phyloP scores from a whole-genome alignment of 140 eudicot species.

The Stevia rebaudiana region DNA sequence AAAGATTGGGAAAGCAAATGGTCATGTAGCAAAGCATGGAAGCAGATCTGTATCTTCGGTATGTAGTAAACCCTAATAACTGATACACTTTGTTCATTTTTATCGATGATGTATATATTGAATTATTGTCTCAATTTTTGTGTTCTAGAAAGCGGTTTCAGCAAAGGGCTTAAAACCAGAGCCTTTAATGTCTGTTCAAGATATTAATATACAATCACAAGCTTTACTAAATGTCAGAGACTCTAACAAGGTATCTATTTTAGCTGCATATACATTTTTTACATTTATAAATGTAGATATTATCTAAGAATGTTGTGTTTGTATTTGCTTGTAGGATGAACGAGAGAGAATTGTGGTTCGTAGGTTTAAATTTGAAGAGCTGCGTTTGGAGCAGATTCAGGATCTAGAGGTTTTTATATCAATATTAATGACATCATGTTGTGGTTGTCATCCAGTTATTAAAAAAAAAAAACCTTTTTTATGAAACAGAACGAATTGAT shows the following conservation, averaged over 20 bases:
- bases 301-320: constrained; percentile 4
- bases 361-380: constrained; percentile 83
- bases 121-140: constrained; percentile 5
- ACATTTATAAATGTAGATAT: background rate
- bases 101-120: constrained; percentile 6
- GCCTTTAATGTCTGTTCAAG: constrained; percentile 74
- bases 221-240: constrained; percentile 79
- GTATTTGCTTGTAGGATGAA: constrained; percentile 64
- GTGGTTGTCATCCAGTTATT: background rate
- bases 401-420: constrained; percentile 76
- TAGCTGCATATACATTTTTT: background rate
- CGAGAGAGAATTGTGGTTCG: constrained; percentile 83
- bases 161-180: constrained; percentile 71
- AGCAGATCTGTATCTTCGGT: constrained; percentile 68
- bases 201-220: constrained; percentile 76
- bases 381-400: constrained; percentile 92
- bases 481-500: constrained; percentile 66
- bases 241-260: constrained; percentile 68
- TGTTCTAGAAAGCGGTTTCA: constrained; percentile 53
- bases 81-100: background rate
- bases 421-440: background rate
- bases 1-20: constrained; percentile 59
- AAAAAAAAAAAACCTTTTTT: background rate
- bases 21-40: constrained; percentile 58
- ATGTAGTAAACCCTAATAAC: constrained; percentile 27